Base-by-base conservation (phyloP, 352 stramenopile species). In the Phytophthora tentaculata region DNA sequence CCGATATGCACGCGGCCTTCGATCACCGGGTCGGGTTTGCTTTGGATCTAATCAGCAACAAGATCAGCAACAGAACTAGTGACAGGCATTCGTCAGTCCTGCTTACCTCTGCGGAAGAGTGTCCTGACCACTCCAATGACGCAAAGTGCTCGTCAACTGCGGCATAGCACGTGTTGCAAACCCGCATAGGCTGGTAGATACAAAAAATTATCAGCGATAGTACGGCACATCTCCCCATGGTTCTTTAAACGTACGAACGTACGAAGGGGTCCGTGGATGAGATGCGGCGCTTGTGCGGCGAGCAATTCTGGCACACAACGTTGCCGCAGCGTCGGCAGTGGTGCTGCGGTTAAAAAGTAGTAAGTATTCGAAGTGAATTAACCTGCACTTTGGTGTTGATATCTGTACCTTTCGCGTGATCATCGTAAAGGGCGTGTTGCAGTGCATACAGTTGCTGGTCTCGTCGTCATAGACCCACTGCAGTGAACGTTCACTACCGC, bases 401-500 rank as follows among this genome's bases (percentile, higher is more conserved):
- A 1, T 23, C 32, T 53, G 22, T 58, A 95, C 87, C 82, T 95
- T 95, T 51, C 87, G 80, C 32, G 86, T 94, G 49, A 95, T 72
- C 41, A 95, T 64, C 17, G 87, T 92, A 73, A 95, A 95, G 9
- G 78, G 77, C 54, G 85, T 91, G 61, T 95, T 93, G 77, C 87
- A 95, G 66, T 91, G 86, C 87, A 95, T 95, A 65, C 87, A 95
- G 67, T 95, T 94, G 57, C 74, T 76, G 4, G 85, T 92, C 59
- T 95, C 85, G 51, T 95, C 86, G 65, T 95, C 87, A 65, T 89
- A 90, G 37, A 95, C 84, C 87, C 87, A 95, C 59, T 92, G 81
- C 32, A 95, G 69, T 23, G 80, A 59, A 19, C 86, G 82, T 55
- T 92, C 86, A n/a, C 76, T 76, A 1, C 56, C 61, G 12, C 50